Percentiles rank a stretch among this genome's conserved stretches.
These are phyloP conservation scores for Artemisia tridentata DNA, from an alignment of 129 eudicot genomes.

Conservation along the genomic window DNA sequence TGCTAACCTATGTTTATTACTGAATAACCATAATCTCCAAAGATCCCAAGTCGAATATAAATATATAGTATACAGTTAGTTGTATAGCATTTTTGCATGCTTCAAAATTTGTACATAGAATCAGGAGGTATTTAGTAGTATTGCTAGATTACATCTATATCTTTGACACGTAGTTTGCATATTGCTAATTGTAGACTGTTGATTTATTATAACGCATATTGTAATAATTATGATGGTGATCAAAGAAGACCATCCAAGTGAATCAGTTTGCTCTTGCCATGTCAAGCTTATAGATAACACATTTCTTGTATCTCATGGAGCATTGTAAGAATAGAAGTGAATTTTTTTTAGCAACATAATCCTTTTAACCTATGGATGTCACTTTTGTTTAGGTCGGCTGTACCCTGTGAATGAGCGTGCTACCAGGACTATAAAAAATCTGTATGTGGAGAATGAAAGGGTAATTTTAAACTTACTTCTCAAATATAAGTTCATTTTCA, in stretches of 20 bases:
- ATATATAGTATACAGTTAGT: no score
- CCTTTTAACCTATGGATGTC: constrained; percentile 12
- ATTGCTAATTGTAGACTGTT: neutral
- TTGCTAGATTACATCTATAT: neutral
- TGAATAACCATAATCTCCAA: no score
- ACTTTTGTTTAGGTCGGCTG: constrained; percentile 68
- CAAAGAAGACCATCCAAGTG: neutral
- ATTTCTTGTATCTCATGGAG: neutral
- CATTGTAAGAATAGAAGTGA: neutral
- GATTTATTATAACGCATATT: no score
- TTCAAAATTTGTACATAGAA: neutral
- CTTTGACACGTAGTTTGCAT: neutral
- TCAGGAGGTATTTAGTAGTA: neutral
- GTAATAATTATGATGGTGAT: neutral
- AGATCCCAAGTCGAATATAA: no score
- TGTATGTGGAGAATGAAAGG: constrained; percentile 96
- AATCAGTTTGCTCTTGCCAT: neutral
- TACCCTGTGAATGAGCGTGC: constrained; percentile 93
- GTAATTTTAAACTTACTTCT: constrained; percentile 37
- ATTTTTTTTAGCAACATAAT: constrained; percentile 7
- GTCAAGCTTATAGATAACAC: neutral
- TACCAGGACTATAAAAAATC: constrained; percentile 81
- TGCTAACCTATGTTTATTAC: no score
- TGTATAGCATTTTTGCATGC: no score
- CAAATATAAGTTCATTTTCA: neutral